Base-by-base conservation (phyloP, 306 rosid species). In the Sicyos baderoa region DNA sequence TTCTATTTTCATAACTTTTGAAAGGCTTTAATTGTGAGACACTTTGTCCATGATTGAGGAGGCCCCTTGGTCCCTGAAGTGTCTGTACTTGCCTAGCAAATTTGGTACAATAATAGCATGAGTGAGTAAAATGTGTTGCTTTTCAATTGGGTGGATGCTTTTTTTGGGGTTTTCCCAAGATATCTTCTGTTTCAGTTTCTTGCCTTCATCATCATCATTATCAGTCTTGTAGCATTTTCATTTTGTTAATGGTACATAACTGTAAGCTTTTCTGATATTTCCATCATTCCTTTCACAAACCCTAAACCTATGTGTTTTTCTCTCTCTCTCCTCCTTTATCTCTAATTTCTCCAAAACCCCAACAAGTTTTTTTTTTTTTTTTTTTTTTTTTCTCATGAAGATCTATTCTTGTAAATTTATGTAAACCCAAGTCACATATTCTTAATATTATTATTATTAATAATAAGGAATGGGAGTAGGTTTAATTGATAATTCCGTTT, bases 121-220 rank as follows among this genome's bases (percentile, higher is more conserved):
- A 27, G 15, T 14, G 7, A 35, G 3, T 2, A 61, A 6, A 35
- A 61, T 63, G 29, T 4, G 10, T 10, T 68, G 22, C 58, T 45
- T 69, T 69, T 69, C 13, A 18, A 49, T 51, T 45, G 16, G 13
- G 53, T 16, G 13, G 72, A 23, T 48, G 22, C 58, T 49, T 45
- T 49, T 68, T 49, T 7, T 53, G 50, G 70, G 51, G 44, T 58
- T 58, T 16, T 27, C 44, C 64, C 64, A 58, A 58, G 64, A 58
- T 58, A 25, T 58, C 44, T 58, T 58, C 44, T 58, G 67, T 32
- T 29, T n/a, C 23, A 25, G 12, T 60, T 27, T 60, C 48, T 60
- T 29, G n/a, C 19, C 18, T 60, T 22, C 47, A 60, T 60, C 67
- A 60, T 27, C 44, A 25, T 16, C 45, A n/a, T 9, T 0, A 48